Evolutionary conservation across 441 rosid genomes (phyloP).

Genomic region (Gossypium trilobum): DNA sequence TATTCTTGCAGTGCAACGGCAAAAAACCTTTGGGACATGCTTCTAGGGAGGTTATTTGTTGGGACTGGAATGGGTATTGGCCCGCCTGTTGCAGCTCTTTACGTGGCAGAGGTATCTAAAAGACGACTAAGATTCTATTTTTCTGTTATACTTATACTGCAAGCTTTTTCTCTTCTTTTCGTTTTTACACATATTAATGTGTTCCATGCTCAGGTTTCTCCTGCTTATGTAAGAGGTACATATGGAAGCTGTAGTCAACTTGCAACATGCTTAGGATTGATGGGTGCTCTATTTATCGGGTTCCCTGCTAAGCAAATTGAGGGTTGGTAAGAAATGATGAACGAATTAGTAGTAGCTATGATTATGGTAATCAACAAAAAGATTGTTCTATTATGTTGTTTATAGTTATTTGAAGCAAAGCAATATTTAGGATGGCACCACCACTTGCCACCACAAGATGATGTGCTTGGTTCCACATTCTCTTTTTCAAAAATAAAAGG

Average conservation of each 20-base stretch:
- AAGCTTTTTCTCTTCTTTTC: background rate
- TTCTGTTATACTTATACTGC: background rate
- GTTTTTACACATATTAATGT: background rate
- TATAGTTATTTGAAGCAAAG: conserved; percentile 1
- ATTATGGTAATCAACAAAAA: background rate
- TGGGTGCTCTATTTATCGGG: conserved; percentile 71
- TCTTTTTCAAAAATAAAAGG: background rate
- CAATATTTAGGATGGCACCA: background rate
- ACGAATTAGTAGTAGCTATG: conserved; percentile 10
- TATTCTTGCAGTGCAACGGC: conserved; percentile 52
- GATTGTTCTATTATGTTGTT: conserved; percentile 2
- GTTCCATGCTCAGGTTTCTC: conserved; percentile 58
- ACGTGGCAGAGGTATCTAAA: conserved; percentile 56
- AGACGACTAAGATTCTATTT: conserved; percentile 15
- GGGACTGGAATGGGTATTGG: conserved; percentile 77
- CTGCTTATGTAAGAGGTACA: conserved; percentile 81
- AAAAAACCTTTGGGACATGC: conserved; percentile 59
- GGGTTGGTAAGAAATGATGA: conserved; percentile 61
- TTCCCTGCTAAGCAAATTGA: conserved; percentile 61
- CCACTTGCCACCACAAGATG: background rate
- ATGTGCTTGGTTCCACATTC: background rate
- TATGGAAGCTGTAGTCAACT: conserved; percentile 91
- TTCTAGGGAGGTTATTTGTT: conserved; percentile 59
- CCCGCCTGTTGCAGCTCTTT: conserved; percentile 64
- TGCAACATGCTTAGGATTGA: conserved; percentile 78